Percentiles rank a stretch among this genome's conserved stretches.
phyloP scores from a whole-genome alignment of 352 stramenopile genomes.

The Elongisporangium undulatum region DNA sequence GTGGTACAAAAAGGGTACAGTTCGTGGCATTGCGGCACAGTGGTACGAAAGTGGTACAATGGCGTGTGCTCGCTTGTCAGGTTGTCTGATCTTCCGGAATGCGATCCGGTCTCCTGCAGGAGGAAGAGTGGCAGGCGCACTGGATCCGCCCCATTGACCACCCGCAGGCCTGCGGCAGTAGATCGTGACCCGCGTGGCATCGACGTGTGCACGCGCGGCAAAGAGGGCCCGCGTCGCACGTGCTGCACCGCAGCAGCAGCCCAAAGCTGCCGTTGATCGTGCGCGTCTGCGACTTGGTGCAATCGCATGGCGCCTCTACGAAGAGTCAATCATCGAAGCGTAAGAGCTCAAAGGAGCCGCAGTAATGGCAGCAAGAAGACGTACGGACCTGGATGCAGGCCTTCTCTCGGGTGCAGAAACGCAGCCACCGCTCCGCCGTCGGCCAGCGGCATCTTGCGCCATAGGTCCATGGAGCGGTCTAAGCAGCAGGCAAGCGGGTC shows the following conservation, averaged over 20 bases:
- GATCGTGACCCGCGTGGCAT: slow-evolving; percentile 39
- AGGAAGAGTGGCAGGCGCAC: not conserved
- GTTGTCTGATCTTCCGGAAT: not conserved
- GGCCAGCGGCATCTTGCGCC: slow-evolving; percentile 51
- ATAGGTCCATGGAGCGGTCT: slow-evolving; percentile 51
- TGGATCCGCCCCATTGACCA: not conserved
- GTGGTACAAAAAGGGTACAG: not conserved
- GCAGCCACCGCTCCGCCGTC: not conserved
- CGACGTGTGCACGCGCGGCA: slow-evolving; percentile 45
- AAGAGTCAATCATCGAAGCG: not conserved
- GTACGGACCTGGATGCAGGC: slow-evolving; percentile 7
- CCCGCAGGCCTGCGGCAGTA: not conserved
- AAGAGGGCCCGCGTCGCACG: slow-evolving; percentile 31
- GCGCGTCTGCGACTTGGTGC: slow-evolving; percentile 25
- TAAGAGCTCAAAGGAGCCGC: slow-evolving; percentile 2
- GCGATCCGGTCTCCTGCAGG: not conserved
- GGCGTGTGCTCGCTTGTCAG: not conserved
- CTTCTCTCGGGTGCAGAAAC: slow-evolving; percentile 8
- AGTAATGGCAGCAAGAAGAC: not conserved
- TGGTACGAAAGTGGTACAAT: not conserved
- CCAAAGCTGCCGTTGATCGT: slow-evolving; percentile 21
- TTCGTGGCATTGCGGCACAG: not conserved
- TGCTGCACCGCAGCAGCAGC: slow-evolving; percentile 43
- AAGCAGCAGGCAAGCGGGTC: not conserved
- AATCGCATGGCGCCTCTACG: slow-evolving; percentile 13